Evolutionary conservation across 257 asterid genomes (phyloP), one percentile per base, ranked within the genome.

Genomic region (Plantago elongata): DNA sequence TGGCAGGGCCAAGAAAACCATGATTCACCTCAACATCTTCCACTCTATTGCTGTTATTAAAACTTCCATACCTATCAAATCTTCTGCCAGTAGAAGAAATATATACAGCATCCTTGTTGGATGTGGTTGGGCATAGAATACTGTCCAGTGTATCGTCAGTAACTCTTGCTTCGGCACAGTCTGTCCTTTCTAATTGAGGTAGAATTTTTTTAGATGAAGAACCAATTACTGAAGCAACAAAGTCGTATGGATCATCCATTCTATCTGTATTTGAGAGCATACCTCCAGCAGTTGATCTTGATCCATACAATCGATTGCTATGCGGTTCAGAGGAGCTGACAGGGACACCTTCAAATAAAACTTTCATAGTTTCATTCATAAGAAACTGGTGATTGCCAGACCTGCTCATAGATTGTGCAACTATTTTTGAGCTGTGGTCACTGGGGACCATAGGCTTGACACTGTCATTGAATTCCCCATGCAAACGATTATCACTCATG

Each of bases 341-440:
- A 54, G 71, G 68, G 57, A 38, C 18, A 64, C 51, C 52, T 60
- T 54, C 76, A 60, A 30, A 49, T 60, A 70, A 72, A 57, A 54
- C 64, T 51, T 73, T 77, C 67, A 62, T 54, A 61, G 68, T 69
- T 78, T 66, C 63, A 72, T 72, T 70, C 74, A 61, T 69, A 42
- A 54, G 57, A 60, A 59, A 60, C 66, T 45, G 76, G 52, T 43
- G 56, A 68, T 54, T 74, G 58, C 75, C 70, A 37, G 52, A 57
- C 44, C 37, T 54, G 57, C 75, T 66, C 71, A 77, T 77, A 52
- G 72, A 60, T 54, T 71, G 78, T 69, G 68, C 62, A 37, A 12
- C 16, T 48, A 62, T 52, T 60, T 66, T 66, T 61, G 55, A 63
- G 51, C 55, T 63, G 12, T 49, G 62, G 58, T 69, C 76, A 67